Conservation (phyloP, 208 protist genomes). For the Leishmania guyanensis region DNA sequence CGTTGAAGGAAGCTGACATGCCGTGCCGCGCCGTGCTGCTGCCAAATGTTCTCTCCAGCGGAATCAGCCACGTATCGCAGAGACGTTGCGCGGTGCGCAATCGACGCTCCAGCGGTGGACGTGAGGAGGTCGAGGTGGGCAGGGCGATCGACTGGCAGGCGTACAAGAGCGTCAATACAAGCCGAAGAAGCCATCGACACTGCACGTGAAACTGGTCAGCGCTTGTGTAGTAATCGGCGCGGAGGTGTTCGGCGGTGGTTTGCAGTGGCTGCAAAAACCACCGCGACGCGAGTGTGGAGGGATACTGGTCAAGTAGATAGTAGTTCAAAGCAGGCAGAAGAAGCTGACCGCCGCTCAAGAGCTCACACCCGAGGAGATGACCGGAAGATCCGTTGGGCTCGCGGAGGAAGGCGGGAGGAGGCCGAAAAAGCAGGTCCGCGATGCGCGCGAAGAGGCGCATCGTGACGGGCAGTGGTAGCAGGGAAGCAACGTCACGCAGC, state of each 20-base stretch:
- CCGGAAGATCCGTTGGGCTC: not conserved
- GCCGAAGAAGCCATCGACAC: slow-evolving; percentile 29
- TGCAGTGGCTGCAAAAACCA: slow-evolving; percentile 32
- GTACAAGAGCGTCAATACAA: slow-evolving; percentile 20
- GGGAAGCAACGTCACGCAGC: slow-evolving; percentile 7
- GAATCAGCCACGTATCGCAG: slow-evolving; percentile 29
- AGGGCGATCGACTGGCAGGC: slow-evolving; percentile 10
- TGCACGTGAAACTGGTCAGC: slow-evolving; percentile 8
- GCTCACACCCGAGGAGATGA: not conserved
- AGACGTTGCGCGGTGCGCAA: slow-evolving; percentile 36
- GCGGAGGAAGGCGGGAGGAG: not conserved
- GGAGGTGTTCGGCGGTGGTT: slow-evolving; percentile 14
- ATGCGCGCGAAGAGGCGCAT: slow-evolving; percentile 11
- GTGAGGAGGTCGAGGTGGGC: slow-evolving; percentile 16
- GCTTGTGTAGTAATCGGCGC: slow-evolving; percentile 25
- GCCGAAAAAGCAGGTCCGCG: slow-evolving; percentile 12
- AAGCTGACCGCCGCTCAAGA: slow-evolving; percentile 23
- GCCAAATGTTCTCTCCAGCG: slow-evolving; percentile 30
- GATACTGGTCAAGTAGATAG: slow-evolving; percentile 15
- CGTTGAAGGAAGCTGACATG: slow-evolving; percentile 44
- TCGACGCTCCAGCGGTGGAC: slow-evolving; percentile 34
- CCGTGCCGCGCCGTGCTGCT: slow-evolving; percentile 41
- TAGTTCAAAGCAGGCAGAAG: slow-evolving; percentile 12
- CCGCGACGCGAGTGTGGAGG: slow-evolving; percentile 16
- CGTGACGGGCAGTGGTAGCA: slow-evolving; percentile 4